These are phyloP conservation scores for Globisporangium abappressorium DNA, from an alignment of 352 stramenopile species.

Conservation along the genomic window DNA sequence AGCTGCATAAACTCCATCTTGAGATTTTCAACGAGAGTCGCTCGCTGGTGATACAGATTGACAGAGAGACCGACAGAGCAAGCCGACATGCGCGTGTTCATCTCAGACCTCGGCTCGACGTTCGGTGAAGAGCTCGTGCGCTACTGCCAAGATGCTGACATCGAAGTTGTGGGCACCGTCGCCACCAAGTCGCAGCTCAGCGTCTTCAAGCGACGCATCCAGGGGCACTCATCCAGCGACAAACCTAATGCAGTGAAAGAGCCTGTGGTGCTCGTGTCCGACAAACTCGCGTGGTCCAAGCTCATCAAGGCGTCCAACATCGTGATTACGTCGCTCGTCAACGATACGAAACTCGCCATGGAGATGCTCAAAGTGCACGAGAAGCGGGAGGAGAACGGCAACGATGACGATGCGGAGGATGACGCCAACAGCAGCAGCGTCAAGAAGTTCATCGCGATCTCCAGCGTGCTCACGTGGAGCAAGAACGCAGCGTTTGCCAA, in stretches of 20 bases:
- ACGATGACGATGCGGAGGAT: slow-evolving; percentile 30
- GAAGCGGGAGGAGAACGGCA: slow-evolving; percentile 25
- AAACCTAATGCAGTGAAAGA: slow-evolving; percentile 40
- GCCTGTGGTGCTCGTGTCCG: slow-evolving; percentile 43
- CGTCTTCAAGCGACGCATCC: slow-evolving; percentile 47
- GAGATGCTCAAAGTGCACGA: slow-evolving; percentile 69
- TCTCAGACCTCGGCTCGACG: slow-evolving; percentile 64
- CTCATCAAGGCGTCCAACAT: slow-evolving; percentile 57
- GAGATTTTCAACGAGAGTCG: neutral
- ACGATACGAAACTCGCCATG: slow-evolving; percentile 54
- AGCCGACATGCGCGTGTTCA: slow-evolving; percentile 62
- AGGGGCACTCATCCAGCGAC: slow-evolving; percentile 57
- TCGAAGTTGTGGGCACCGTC: slow-evolving; percentile 64
- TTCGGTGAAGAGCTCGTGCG: slow-evolving; percentile 48
- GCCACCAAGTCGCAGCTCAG: slow-evolving; percentile 41
- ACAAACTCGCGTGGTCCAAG: slow-evolving; percentile 46
- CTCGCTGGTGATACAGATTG: neutral
- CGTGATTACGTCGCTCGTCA: slow-evolving; percentile 46
- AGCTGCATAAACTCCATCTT: neutral
- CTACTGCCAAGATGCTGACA: slow-evolving; percentile 56
- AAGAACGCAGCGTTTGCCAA: slow-evolving; percentile 60
- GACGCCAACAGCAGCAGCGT: slow-evolving; percentile 16
- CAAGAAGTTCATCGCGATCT: slow-evolving; percentile 75
- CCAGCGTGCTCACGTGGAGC: slow-evolving; percentile 77
- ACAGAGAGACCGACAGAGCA: neutral